These are phyloP conservation scores for Pseudopyrenochaeta lycopersici DNA, from an alignment of 2,329 filamentous ascomycete species.

Conservation along the genomic window DNA sequence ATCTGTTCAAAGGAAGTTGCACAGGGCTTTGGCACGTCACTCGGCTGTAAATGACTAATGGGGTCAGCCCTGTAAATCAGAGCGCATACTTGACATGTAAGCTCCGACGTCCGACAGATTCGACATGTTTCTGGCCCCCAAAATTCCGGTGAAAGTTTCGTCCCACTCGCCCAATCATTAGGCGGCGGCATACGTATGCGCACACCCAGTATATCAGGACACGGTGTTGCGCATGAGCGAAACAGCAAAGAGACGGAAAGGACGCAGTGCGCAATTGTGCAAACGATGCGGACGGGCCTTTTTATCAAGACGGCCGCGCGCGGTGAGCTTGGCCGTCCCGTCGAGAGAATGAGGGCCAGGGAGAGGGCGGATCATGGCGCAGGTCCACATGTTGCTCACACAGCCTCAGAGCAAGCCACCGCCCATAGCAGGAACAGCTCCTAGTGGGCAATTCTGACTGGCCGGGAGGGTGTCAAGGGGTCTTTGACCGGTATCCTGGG, in stretches of 20 bases:
- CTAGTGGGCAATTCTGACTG: neutral
- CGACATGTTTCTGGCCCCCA: constrained; percentile 27
- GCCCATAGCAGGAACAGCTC: constrained; percentile 3
- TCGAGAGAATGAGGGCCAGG: no score
- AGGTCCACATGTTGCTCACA: neutral
- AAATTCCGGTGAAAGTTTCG: constrained; percentile 23
- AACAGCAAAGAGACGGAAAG: constrained; percentile 4
- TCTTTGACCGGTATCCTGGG: constrained; percentile 9
- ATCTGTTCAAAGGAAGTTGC: no score
- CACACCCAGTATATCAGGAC: constrained; percentile 16
- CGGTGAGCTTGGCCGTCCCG: neutral
- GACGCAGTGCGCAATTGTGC: constrained; percentile 19
- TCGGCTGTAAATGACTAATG: no score
- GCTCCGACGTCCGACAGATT: constrained; percentile 1
- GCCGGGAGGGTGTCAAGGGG: neutral
- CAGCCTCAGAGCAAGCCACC: constrained; percentile 11
- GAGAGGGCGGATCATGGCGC: constrained; percentile 2
- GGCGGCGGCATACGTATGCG: constrained; percentile 13
- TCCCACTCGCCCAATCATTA: constrained; percentile 10
- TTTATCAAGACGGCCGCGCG: constrained; percentile 10
- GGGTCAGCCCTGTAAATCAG: no score
- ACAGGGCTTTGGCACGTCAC: no score
- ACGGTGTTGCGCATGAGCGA: constrained; percentile 4
- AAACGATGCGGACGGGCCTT: constrained; percentile 12
- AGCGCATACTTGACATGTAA: neutral